Percentiles rank a stretch among this genome's conserved stretches.
phyloP scores from a whole-genome alignment of 176 grass and related monocot species.

The Tillandsia leiboldiana region DNA sequence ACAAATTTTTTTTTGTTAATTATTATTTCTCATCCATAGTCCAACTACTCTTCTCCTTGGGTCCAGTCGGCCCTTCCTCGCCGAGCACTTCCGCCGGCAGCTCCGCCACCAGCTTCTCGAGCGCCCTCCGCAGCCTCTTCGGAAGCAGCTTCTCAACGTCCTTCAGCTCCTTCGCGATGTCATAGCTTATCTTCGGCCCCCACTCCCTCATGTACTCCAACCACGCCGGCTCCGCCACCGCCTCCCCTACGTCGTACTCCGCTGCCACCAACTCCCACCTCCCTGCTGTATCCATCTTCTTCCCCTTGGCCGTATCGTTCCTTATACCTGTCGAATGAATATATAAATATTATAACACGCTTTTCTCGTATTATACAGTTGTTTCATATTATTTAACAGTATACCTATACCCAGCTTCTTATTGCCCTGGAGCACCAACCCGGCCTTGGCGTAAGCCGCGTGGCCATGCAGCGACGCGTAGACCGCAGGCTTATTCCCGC shows the following conservation, averaged over 20 bases:
- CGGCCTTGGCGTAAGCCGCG: constrained; percentile 48
- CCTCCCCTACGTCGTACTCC: constrained; percentile 35
- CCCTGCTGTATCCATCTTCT: constrained; percentile 35
- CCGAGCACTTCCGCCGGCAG: constrained; percentile 44
- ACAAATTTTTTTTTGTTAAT: background rate
- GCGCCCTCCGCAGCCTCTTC: constrained; percentile 16
- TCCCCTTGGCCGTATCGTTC: constrained; percentile 65
- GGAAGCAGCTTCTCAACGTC: constrained; percentile 50
- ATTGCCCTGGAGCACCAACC: constrained; percentile 61
- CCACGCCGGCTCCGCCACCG: constrained; percentile 47
- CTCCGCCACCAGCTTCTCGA: constrained; percentile 33
- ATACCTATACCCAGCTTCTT: constrained; percentile 34
- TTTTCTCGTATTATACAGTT: no score
- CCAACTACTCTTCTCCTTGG: constrained; percentile 65
- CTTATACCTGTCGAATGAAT: constrained; percentile 26
- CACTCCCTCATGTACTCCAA: constrained; percentile 57
- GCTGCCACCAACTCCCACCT: constrained; percentile 54
- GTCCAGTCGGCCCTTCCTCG: constrained; percentile 73
- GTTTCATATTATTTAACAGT: no score
- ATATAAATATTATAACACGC: no score
- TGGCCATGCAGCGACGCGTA: constrained; percentile 67
- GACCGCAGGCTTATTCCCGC: constrained; percentile 31
- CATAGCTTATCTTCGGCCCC: constrained; percentile 75
- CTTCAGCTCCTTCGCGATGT: constrained; percentile 52
- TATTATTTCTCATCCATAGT: constrained; percentile 41